Base-by-base conservation (phyloP, 225 moss, liverwort and hornwort species). In the Anthoceros angustus region DNA sequence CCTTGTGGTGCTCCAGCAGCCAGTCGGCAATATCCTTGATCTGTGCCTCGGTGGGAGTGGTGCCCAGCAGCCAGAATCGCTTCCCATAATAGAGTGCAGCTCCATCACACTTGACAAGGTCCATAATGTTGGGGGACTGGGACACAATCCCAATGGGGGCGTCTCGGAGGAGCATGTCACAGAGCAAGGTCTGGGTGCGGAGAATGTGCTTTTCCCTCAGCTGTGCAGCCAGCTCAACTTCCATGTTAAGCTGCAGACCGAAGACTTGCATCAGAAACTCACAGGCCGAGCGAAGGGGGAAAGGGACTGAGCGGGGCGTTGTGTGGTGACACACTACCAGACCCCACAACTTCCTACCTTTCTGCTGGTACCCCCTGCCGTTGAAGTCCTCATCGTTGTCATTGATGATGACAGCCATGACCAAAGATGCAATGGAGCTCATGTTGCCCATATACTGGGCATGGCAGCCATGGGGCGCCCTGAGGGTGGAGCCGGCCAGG, bases 151-250 rank as follows among this genome's bases (percentile, higher is more conserved):
- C 55, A 18, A 55, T 55, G 14, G 55, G 55, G 7, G 55, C 55
- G 18, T 55, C 55, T 18, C 55, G 55, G 18, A 55, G 55, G n/a
- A 55, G 55, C 55, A 55, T 55, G 23, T 55, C 55, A 55, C 55
- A 55, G 55, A 55, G 55, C 14, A 55, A 23, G 23, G 55, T 55
- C n/a, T 55, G 55, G 23, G 55, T 55, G 14, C 55, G 55, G 14
- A 55, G 55, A 55, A 55, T 55, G 55, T 55, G 55, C 55, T 55
- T 55, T 23, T 55, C 55, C 55, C 55, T 55, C 55, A 55, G 18
- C 55, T 55, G 55, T 55, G 55, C 55, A 55, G 55, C 55, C 55
- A 55, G 55, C 55, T 55, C 55, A 55, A 55, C 55, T 55, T 55
- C 55, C 55, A 55, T 55, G 55, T 55, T 55, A 55, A 55, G 55